A percentile compares a stretch with the other conserved stretches of the same genome.
phyloP scores from a whole-genome alignment of 805 yeast genomes.

The Candida piceae region DNA sequence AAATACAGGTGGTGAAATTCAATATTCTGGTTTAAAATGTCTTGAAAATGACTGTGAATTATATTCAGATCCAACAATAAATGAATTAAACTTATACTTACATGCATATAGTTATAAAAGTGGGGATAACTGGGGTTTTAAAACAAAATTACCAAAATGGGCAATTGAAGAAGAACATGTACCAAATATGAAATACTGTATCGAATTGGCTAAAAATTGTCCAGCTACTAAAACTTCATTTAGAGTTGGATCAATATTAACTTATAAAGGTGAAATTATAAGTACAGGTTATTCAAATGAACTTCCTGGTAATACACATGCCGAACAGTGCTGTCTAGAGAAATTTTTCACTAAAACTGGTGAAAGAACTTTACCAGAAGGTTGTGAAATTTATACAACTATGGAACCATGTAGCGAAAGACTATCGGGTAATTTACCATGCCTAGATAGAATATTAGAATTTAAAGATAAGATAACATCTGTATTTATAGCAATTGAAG shows the following conservation, averaged over 20 bases:
- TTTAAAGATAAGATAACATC: constrained; percentile 48
- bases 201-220: constrained; percentile 74
- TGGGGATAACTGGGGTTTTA: constrained; percentile 74
- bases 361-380: constrained; percentile 51
- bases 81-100: constrained; percentile 82
- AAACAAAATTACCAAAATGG: constrained; percentile 80
- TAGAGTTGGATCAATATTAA: constrained; percentile 90
- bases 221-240: constrained; percentile 81
- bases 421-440: constrained; percentile 85
- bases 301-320: constrained; percentile 92
- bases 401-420: constrained; percentile 96
- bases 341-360: constrained; percentile 50
- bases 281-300: constrained; percentile 88
- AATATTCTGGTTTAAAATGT: constrained; percentile 52
- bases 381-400: constrained; percentile 83
- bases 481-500: constrained; percentile 87
- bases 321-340: constrained; percentile 89
- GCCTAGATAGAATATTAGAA: constrained; percentile 71
- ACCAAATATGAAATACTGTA: constrained; percentile 67
- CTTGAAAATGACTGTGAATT: constrained; percentile 61
- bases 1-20: constrained; percentile 55
- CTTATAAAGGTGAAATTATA: constrained; percentile 58
- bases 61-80: constrained; percentile 84
- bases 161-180: constrained; percentile 55
- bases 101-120: constrained; percentile 87